Percentiles rank a stretch among this genome's conserved stretches.
phyloP scores from a whole-genome alignment of 345 rosid genomes.

The Salix exigua region DNA sequence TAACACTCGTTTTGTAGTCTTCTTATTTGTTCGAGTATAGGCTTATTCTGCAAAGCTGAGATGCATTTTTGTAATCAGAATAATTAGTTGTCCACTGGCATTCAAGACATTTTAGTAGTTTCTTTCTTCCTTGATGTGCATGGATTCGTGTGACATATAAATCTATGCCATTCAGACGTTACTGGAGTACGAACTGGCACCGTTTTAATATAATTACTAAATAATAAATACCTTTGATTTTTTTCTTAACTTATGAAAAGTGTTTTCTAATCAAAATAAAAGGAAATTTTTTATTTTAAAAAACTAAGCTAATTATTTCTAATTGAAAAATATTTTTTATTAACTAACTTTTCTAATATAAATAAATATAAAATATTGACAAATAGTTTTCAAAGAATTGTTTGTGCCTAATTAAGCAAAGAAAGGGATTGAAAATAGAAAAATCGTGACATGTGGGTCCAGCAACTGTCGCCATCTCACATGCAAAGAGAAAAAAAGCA shows the following conservation, averaged over 20 bases:
- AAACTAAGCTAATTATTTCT: no score
- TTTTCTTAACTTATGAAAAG: no score
- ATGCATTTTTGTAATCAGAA: not conserved
- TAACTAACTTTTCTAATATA: no score
- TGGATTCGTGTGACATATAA: not conserved
- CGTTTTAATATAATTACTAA: not conserved
- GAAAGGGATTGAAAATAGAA: not conserved
- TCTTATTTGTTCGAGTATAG: not conserved
- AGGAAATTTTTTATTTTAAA: no score
- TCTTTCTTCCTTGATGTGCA: not conserved
- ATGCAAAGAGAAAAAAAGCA: constrained; percentile 14
- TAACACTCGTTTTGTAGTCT: not conserved
- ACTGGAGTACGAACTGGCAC: not conserved
- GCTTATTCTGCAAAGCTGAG: not conserved
- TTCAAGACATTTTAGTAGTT: not conserved
- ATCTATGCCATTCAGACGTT: not conserved
- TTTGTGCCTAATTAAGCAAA: no score
- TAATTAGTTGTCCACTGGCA: not conserved
- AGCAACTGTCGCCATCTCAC: constrained; percentile 12
- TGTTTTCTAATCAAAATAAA: no score
- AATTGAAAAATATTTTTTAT: no score
- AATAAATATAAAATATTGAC: no score
- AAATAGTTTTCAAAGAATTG: no score
- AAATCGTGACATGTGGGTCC: constrained; percentile 22
- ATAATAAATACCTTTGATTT: no score